Base-by-base conservation (phyloP, 1,284 basidiomycete species). In the Irpex sp. region DNA sequence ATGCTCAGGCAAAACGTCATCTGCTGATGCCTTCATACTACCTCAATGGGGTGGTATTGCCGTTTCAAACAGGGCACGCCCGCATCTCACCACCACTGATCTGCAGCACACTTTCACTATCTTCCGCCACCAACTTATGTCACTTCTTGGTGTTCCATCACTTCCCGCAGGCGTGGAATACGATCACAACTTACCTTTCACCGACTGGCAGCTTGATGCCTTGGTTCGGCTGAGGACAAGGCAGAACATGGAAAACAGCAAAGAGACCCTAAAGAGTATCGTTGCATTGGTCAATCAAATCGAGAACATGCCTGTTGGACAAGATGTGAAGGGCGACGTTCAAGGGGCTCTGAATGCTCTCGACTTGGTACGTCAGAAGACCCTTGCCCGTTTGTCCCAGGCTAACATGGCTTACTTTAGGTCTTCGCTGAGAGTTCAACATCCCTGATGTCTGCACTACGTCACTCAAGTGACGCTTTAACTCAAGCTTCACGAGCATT, bases 41-140 rank as follows among this genome's bases (percentile, higher is more conserved):
- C 97, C 97, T 0, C 97, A 98, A 76, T 97, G 94, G 90, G 97
- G 97, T 49, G 91, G 94, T 13, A 92, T 99, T 57, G 85, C 92
- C 61, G 83, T 98, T 59, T 78, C 88, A 68, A 95, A 97, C 60
- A 71, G 75, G 40, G 72, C 88, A n/a, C 73, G 80, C 15, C 64
- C 69, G 38, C 72, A 77, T 54, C 74, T 90, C 21, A 74, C 81
- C n/a, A 62, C 74, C 6, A 61, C 73, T 47, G 76, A 78, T 36
- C 81, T 96, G 5, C 74, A 79, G 48, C 73, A 80, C 7, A 75
- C 87, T 5, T 94, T 97, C 74, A 75, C 81, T 8, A 81, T 87
- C 2, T 98, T 98, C 76, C 81, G 85, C 0, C 75, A 79, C 34
- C 95, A 98, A 69, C 82, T 98, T 0, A 81, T 86, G 58, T 77